These are phyloP conservation scores for Apiotrichum akiyoshidainum DNA, from an alignment of 1,284 basidiomycete genomes.

Conservation along the genomic window DNA sequence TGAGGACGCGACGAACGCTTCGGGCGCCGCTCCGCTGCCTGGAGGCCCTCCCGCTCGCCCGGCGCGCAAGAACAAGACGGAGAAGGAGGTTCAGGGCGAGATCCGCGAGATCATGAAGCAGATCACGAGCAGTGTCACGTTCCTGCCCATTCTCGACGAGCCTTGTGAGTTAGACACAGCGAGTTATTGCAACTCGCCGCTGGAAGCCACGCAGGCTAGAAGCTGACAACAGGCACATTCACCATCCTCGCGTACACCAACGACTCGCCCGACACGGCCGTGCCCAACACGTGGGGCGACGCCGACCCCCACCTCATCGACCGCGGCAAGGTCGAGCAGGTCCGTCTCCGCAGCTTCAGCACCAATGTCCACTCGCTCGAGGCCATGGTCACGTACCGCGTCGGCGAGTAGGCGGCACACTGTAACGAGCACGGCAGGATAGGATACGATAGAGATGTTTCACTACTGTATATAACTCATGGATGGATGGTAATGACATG, in stretches of 20 bases:
- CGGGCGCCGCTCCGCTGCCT: conserved; percentile 2
- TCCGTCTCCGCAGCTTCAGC: conserved; percentile 83
- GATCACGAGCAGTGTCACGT: conserved; percentile 93
- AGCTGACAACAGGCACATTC: conserved; percentile 57
- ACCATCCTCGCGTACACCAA: conserved; percentile 93
- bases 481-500: neutral
- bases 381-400: conserved; percentile 50
- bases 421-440: neutral
- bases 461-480: conserved; percentile 1
- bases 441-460: neutral
- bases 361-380: conserved; percentile 87
- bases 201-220: neutral
- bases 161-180: conserved; percentile 68
- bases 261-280: conserved; percentile 67
- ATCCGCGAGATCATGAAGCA: conserved; percentile 98
- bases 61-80: conserved; percentile 56
- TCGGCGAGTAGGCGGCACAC: conserved; percentile 33
- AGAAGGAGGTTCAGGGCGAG: conserved; percentile 93
- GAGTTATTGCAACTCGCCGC: neutral
- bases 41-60: conserved; percentile 22
- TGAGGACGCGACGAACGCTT: conserved; percentile 43
- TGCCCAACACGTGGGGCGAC: conserved; percentile 74
- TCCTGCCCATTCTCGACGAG: conserved; percentile 90
- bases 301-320: conserved; percentile 93
- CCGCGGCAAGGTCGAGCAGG: conserved; percentile 92